Base-by-base conservation (phyloP, 257 asterid genomes). In the Solanum pennellii region DNA sequence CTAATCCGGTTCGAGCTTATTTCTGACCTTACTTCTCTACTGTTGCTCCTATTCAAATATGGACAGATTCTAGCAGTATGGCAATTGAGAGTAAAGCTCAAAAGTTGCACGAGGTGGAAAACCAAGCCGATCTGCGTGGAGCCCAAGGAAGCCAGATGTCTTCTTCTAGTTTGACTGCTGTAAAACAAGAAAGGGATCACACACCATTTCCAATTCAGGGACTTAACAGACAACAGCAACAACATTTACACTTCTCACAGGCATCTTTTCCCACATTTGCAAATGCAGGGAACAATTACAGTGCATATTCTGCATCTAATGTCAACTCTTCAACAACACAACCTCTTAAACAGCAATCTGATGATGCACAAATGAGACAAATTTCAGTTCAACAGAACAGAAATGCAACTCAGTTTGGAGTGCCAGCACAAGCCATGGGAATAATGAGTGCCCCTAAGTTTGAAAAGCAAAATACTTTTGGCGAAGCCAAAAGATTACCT, bases 301-400 rank as follows among this genome's bases (percentile, higher is more conserved):
- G 93, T 6, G 91, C 95, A 59, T 94, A 92, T 89, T 59, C 98
- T 75, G 88, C 97, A 25, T 79, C 91, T 59, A 93, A 92, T 92
- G 85, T 89, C 18, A 83, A 83, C 89, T 77, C 91, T 83, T 87
- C 98, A 39, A 47, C 82, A 29, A 85, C 93, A 76, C 39, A 94
- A 77, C 59, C 99, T 89, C 83, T 92, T 35, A 94, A 93, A 87
- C 92, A 92, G 60, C 96, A 88, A 49, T 83, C 91, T 79, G 94
- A 93, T 82, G 97, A 95, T 88, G 89, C 94, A 52, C 99, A 93
- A 87, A 93, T 90, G 92, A 92, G 94, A 92, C 96, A 90, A 89
- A 87, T 90, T 88, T 86, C 94, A 84, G 90, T 90, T 74, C 98
- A 95, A 89, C 97, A 91, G 83, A 93, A 88, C 88, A 90, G 91